A percentile compares a stretch with the other conserved stretches of the same genome.
phyloP scores from a whole-genome alignment of 1,284 basidiomycete species.

The Fomes fomentarius region DNA sequence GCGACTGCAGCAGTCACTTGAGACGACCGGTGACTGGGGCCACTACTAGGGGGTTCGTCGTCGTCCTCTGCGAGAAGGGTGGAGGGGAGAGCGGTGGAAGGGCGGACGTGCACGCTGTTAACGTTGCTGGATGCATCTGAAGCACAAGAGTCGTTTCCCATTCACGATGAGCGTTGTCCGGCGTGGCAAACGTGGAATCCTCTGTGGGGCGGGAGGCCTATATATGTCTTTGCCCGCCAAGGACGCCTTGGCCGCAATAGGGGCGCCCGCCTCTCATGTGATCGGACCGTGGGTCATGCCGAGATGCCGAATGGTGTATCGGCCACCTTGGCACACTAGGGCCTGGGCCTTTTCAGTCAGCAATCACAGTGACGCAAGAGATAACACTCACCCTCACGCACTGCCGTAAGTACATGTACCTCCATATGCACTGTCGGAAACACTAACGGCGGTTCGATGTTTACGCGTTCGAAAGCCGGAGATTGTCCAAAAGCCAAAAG shows the following conservation, averaged over 20 bases:
- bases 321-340: neutral
- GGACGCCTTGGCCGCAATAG: neutral
- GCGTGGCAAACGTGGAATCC: neutral
- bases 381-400: no score
- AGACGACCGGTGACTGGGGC: neutral
- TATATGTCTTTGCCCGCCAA: neutral
- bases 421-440: no score
- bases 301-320: neutral
- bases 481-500: no score
- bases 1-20: neutral
- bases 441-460: no score
- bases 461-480: no score
- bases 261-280: neutral
- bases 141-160: neutral
- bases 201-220: neutral
- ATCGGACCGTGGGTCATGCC: neutral
- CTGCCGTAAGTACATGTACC: no score
- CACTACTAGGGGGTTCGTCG: slow-evolving; percentile 1
- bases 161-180: neutral
- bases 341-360: no score
- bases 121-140: neutral
- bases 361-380: no score
- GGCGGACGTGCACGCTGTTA: neutral
- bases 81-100: neutral
- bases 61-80: neutral